Percentiles rank a stretch among this genome's conserved stretches.
These are phyloP conservation scores for Phaeosphaeriaceae sp. DNA, from an alignment of 2,329 filamentous ascomycete species.

Conservation along the genomic window DNA sequence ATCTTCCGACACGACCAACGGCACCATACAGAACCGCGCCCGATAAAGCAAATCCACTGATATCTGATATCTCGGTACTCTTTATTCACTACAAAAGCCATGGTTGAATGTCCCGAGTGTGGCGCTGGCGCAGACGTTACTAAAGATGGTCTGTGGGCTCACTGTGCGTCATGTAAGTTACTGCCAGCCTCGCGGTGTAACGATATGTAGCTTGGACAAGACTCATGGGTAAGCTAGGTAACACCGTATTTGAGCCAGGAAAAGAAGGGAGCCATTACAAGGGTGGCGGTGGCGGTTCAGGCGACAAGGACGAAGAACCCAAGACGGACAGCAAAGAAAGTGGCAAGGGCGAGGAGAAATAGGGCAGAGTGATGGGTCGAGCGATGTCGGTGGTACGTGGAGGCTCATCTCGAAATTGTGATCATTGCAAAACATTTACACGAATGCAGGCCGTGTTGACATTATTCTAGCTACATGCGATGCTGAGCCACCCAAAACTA, in stretches of 20 bases:
- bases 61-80: not conserved
- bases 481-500: not conserved
- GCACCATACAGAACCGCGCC: not conserved
- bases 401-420: not conserved
- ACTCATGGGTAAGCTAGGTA: slow-evolving; percentile 17
- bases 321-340: slow-evolving; percentile 18
- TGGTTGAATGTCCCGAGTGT: slow-evolving; percentile 39
- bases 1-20: slow-evolving; percentile 1
- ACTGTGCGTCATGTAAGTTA: slow-evolving; percentile 37
- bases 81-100: slow-evolving; percentile 3
- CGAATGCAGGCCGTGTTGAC: not conserved
- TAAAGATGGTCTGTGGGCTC: slow-evolving; percentile 37
- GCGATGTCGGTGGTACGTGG: not conserved
- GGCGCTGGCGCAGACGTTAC: slow-evolving; percentile 36
- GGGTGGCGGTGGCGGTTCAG: slow-evolving; percentile 32
- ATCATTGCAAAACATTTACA: not conserved
- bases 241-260: slow-evolving; percentile 37
- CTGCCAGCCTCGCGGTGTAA: not conserved
- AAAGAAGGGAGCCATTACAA: slow-evolving; percentile 35
- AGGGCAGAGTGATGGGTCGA: not conserved
- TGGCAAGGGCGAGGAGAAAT: slow-evolving; percentile 5
- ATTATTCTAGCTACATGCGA: not conserved
- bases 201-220: not conserved
- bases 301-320: slow-evolving; percentile 33
- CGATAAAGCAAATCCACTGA: not conserved